Conservation (phyloP, 208 protist species). For the Leishmania arabica region DNA sequence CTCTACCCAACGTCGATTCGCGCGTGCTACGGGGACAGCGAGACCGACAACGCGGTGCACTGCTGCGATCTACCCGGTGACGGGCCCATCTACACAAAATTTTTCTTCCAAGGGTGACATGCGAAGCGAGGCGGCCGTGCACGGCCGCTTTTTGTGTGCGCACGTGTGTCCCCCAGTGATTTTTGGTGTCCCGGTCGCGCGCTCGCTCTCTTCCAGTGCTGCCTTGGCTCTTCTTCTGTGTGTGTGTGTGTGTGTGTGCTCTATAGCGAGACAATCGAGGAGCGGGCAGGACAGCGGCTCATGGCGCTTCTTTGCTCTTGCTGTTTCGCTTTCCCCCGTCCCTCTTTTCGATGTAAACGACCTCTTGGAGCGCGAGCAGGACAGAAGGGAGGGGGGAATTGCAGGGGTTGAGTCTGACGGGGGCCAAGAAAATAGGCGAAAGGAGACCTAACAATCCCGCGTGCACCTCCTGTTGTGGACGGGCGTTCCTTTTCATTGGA, state of each 20-base stretch:
- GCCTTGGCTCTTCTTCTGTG: neutral
- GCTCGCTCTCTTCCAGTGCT: neutral
- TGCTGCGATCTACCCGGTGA: constrained; percentile 95
- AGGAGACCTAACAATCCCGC: neutral
- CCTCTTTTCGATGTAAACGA: neutral
- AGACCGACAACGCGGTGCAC: constrained; percentile 92
- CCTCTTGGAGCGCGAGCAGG: neutral
- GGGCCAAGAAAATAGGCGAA: neutral
- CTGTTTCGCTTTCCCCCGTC: neutral
- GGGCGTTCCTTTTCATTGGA: neutral
- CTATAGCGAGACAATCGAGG: neutral
- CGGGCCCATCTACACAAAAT: constrained; percentile 81
- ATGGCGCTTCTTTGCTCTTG: neutral
- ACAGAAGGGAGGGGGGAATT: neutral
- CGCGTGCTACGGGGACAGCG: constrained; percentile 84
- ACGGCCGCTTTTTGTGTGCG: too few species aligned
- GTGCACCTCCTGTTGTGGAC: neutral
- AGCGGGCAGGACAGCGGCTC: neutral
- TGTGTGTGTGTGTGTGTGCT: neutral
- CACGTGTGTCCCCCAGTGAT: neutral
- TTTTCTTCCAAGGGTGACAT: constrained; percentile 56
- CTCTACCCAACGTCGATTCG: constrained; percentile 86
- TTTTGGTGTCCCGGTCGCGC: neutral
- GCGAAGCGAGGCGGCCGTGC: neutral
- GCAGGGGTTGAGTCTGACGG: neutral